These are phyloP conservation scores for Boletus bicolor DNA, from an alignment of 768 basidiomycete genomes.

Conservation along the genomic window DNA sequence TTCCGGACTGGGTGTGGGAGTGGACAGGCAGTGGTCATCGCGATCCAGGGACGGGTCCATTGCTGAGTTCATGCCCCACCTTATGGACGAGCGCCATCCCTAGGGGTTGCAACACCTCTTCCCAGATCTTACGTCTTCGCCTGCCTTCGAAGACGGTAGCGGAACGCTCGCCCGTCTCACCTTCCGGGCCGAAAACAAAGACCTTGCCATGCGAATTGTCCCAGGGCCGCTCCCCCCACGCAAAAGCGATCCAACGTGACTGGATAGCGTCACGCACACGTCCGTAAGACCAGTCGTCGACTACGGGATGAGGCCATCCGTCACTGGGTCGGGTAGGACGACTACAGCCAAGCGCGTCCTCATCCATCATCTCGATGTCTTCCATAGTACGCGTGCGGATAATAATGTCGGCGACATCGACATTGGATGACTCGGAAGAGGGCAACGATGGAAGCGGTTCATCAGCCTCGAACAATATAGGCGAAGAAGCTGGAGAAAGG, in stretches of 20 bases:
- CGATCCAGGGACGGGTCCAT: slow-evolving; percentile 48
- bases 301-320: slow-evolving; percentile 54
- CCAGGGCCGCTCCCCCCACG: slow-evolving; percentile 74
- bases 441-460: slow-evolving; percentile 29
- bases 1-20: neutral
- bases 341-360: slow-evolving; percentile 17
- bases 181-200: slow-evolving; percentile 80
- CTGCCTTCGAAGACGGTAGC: slow-evolving; percentile 63
- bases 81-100: slow-evolving; percentile 69
- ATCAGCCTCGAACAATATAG: slow-evolving; percentile 35
- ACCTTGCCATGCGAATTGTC: slow-evolving; percentile 52
- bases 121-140: slow-evolving; percentile 58
- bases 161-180: slow-evolving; percentile 73
- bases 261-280: slow-evolving; percentile 72
- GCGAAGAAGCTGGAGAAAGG: slow-evolving; percentile 32
- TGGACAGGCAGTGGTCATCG: slow-evolving; percentile 14
- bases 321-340: slow-evolving; percentile 21
- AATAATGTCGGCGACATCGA: slow-evolving; percentile 17
- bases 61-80: slow-evolving; percentile 67
- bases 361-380: slow-evolving; percentile 28
- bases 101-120: slow-evolving; percentile 62
- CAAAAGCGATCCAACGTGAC: slow-evolving; percentile 72
- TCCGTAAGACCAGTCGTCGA: slow-evolving; percentile 64
- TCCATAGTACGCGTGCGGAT: slow-evolving; percentile 19
- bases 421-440: slow-evolving; percentile 28